phyloP scores from a whole-genome alignment of 805 yeast species.

The Teunomyces cretensis region DNA sequence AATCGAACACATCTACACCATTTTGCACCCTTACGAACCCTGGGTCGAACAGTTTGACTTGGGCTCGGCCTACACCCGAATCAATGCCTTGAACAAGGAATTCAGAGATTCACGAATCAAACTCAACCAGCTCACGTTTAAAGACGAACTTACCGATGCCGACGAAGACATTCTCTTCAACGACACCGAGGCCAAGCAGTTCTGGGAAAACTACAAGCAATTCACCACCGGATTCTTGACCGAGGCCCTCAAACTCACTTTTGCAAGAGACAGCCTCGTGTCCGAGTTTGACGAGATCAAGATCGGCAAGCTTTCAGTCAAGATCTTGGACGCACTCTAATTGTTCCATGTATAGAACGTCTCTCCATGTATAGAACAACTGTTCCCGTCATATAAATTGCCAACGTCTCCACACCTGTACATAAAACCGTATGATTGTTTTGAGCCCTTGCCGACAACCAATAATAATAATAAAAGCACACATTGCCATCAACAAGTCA shows the following conservation, averaged over 20 bases:
- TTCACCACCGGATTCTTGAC: not conserved
- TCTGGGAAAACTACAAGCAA: slow-evolving; percentile 5
- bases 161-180: slow-evolving; percentile 4
- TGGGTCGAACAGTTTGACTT: not conserved
- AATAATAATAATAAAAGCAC: not conserved
- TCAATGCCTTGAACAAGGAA: not conserved
- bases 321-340: slow-evolving; percentile 1
- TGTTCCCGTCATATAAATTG: no score
- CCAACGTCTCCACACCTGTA: not conserved
- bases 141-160: not conserved
- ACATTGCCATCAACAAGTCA: slow-evolving; percentile 1
- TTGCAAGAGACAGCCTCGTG: not conserved
- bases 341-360: not conserved
- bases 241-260: slow-evolving; percentile 2
- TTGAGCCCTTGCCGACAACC: not conserved
- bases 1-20: not conserved
- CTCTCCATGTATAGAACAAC: not conserved
- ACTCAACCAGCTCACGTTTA: not conserved
- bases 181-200: not conserved
- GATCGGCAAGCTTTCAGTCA: slow-evolving; percentile 2
- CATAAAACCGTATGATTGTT: not conserved
- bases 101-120: not conserved
- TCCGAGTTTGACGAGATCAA: not conserved
- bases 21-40: not conserved
- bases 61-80: not conserved